phyloP scores from a whole-genome alignment of 192 early-diverging fungal genomes.

The Coemansia sp. region DNA sequence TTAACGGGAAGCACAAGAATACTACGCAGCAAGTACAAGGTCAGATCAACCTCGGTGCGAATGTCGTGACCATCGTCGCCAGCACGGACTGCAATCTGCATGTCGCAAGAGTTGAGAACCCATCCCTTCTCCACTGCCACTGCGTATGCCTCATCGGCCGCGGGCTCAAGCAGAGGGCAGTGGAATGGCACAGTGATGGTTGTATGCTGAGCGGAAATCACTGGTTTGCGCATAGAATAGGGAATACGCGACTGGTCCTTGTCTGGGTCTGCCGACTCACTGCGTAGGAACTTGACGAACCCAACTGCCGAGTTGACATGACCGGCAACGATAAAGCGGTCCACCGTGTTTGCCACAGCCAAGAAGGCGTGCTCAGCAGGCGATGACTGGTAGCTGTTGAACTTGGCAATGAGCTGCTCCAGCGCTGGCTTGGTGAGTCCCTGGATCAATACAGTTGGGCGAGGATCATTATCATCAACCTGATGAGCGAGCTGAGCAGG shows the following conservation, averaged over 20 bases:
- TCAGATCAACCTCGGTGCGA: constrained; percentile 53
- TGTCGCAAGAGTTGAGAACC: background rate
- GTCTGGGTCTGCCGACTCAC: constrained; percentile 9
- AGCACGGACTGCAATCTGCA: background rate
- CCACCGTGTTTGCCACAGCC: constrained; percentile 23
- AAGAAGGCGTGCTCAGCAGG: constrained; percentile 17
- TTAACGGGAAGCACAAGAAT: constrained; percentile 64
- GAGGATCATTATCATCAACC: background rate
- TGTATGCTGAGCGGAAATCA: constrained; percentile 76
- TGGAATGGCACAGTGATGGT: constrained; percentile 85
- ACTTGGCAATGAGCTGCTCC: constrained; percentile 6
- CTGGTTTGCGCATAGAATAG: constrained; percentile 74
- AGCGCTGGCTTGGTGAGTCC: constrained; percentile 13
- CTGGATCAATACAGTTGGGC: constrained; percentile 23
- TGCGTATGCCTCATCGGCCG: background rate
- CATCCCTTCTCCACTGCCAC: constrained; percentile 28
- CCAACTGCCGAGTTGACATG: constrained; percentile 1
- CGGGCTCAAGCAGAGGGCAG: constrained; percentile 9
- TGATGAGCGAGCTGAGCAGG: background rate
- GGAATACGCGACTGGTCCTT: constrained; percentile 71
- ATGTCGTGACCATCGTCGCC: background rate
- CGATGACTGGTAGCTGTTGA: constrained; percentile 15
- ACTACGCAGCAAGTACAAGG: constrained; percentile 64
- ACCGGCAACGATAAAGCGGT: constrained; percentile 31
- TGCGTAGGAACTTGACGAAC: constrained; percentile 13